These are phyloP conservation scores for Cytospora schulzeri DNA, from an alignment of 2,329 filamentous ascomycete genomes.

Conservation along the genomic window DNA sequence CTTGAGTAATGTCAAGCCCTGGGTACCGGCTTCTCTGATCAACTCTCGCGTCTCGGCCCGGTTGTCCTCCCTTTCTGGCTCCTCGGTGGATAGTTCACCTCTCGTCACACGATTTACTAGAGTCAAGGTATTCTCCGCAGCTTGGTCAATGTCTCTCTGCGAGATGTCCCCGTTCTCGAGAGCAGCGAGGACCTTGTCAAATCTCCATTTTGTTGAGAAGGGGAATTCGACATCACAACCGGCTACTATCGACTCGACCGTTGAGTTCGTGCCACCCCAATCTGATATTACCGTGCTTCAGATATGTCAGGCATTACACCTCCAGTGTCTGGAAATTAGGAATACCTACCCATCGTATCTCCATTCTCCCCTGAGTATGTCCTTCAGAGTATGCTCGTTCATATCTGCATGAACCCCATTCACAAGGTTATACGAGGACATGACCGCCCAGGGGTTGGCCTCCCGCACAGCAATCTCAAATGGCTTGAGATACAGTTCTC, in stretches of 20 bases:
- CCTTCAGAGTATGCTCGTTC: slow-evolving; percentile 56
- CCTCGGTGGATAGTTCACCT: slow-evolving; percentile 58
- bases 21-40: slow-evolving; percentile 62
- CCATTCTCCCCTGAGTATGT: slow-evolving; percentile 64
- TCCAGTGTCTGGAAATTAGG: slow-evolving; percentile 11
- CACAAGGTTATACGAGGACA: slow-evolving; percentile 69
- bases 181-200: slow-evolving; percentile 59
- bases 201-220: slow-evolving; percentile 55
- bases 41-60: slow-evolving; percentile 59
- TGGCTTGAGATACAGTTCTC: slow-evolving; percentile 73
- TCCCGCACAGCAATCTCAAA: slow-evolving; percentile 74
- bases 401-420: slow-evolving; percentile 65
- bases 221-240: slow-evolving; percentile 63
- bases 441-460: slow-evolving; percentile 69
- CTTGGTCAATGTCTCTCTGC: slow-evolving; percentile 54
- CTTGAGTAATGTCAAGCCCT: slow-evolving; percentile 66
- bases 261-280: slow-evolving; percentile 61
- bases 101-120: slow-evolving; percentile 64
- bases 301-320: slow-evolving; percentile 28
- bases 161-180: slow-evolving; percentile 51
- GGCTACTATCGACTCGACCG: slow-evolving; percentile 55
- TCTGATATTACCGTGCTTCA: slow-evolving; percentile 58
- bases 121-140: slow-evolving; percentile 62
- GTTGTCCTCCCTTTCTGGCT: slow-evolving; percentile 59
- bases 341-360: slow-evolving; percentile 57